Conservation (phyloP, 2,329 filamentous ascomycete species). For the Alternaria tenuissima region DNA sequence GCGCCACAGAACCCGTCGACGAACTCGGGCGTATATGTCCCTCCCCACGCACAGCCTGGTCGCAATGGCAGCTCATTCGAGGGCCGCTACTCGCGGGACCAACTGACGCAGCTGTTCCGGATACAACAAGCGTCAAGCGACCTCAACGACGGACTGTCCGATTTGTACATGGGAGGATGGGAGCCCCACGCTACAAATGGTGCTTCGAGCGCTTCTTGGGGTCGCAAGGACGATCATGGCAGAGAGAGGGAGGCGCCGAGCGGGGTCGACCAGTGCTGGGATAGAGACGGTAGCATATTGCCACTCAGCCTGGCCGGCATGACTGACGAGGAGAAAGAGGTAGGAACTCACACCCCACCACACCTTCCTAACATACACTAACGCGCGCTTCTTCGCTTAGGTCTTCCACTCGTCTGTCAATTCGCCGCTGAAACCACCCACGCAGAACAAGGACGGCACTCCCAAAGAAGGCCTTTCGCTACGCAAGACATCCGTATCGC, state of each 20-base stretch:
- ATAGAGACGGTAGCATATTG: conserved; percentile 71
- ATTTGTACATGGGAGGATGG: conserved; percentile 79
- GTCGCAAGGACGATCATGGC: conserved; percentile 73
- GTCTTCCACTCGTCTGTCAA: conserved; percentile 88
- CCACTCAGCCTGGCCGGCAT: conserved; percentile 79
- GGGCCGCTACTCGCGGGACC: conserved; percentile 77
- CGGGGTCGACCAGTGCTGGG: conserved; percentile 94
- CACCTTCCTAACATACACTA: conserved; percentile 16
- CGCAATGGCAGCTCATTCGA: conserved; percentile 65
- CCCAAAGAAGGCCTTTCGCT: conserved; percentile 67
- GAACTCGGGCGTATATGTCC: conserved; percentile 64
- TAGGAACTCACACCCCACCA: conserved; percentile 47
- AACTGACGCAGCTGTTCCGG: conserved; percentile 78
- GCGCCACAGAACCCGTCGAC: conserved; percentile 42
- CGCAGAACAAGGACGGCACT: conserved; percentile 71
- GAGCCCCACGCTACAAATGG: conserved; percentile 77
- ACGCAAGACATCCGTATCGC: conserved; percentile 85
- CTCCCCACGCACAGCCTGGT: conserved; percentile 66
- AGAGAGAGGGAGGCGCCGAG: conserved; percentile 76
- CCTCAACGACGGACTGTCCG: conserved; percentile 68
- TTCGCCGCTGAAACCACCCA: conserved; percentile 86
- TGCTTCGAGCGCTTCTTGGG: conserved; percentile 69
- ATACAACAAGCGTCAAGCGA: conserved; percentile 62
- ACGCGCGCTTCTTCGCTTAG: conserved; percentile 56
- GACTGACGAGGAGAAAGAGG: conserved; percentile 72